These are phyloP conservation scores for Rosa chinensis DNA, from an alignment of 306 rosid genomes.

Conservation along the genomic window DNA sequence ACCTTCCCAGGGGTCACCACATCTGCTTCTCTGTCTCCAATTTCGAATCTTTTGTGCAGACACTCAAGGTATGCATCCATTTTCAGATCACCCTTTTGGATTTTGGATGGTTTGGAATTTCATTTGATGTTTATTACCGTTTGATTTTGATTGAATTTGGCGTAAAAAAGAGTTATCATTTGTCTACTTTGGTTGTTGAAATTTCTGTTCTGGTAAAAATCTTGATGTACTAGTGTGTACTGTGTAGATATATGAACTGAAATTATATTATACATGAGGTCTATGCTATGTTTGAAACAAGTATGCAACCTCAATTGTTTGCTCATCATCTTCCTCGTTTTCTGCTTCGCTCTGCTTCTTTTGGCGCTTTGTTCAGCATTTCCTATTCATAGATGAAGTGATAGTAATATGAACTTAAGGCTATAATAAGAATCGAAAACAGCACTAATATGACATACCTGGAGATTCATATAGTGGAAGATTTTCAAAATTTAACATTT, in stretches of 20 bases:
- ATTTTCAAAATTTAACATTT: neutral
- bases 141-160: neutral
- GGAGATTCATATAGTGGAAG: neutral
- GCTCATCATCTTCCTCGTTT: neutral
- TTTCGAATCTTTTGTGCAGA: slow-evolving; percentile 46
- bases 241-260: neutral
- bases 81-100: neutral
- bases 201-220: neutral
- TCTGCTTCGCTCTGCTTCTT: neutral
- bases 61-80: slow-evolving; percentile 52
- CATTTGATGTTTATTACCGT: neutral
- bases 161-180: neutral
- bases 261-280: neutral
- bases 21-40: slow-evolving; percentile 78
- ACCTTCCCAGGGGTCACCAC: slow-evolving; percentile 86
- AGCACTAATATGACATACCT: neutral
- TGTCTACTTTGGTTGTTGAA: neutral
- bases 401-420: neutral
- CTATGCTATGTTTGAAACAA: neutral
- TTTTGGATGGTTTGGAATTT: neutral
- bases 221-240: neutral
- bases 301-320: neutral
- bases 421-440: neutral
- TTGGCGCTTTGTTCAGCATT: too few species aligned
- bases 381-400: neutral